Evolutionary conservation across 108 stramenopile genomes (phyloP), one percentile per base, ranked within the genome.

Genomic region (Pseudonitzschia delicatissima): DNA sequence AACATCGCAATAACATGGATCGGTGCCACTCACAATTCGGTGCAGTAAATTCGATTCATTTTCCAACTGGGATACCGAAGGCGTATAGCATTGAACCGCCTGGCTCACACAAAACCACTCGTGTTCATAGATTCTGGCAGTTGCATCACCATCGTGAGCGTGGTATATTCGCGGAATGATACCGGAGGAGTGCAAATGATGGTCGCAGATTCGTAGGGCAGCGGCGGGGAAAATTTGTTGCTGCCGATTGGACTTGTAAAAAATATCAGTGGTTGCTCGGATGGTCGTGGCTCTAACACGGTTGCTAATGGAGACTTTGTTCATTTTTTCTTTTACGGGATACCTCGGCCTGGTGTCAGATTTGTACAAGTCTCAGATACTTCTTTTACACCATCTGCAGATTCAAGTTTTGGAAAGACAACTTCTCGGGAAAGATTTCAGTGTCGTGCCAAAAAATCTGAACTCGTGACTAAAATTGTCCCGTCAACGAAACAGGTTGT

Each of bases 131-230:
- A 71, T 61, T 44, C 44, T 29, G n/a, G 28, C 7, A 15, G 28
- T 42, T 5, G 40, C 15, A 2, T 32, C 42, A 18, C 28, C 27
- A 4, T 58, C 29, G 53, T n/a, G 53, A 33, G 28, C n/a, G 17
- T 0, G 31, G 18, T 27, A 40, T 52, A 47, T 12, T 17, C 32
- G 53, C 12, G 62, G 62, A 28, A 73, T 65, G 21, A 73, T 45
- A 7, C 58, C 58, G 29, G 64, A 64, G 35, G 64, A 40, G 59
- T 73, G 72, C 57, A 65, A 40, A 50, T 73, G 72, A 45, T 73
- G 57, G 44, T 73, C 72, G 35, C 37, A 55, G 23, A 73, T 57
- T 13, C 61, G 72, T 23, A 73, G 44, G 31, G 64, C 72, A 48
- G 47, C 6, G 47, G 47, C 47, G 20, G 47, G 47, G 21, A 48